Base-by-base conservation (phyloP, 139 green algal species). In the Medakamo hakoo region DNA sequence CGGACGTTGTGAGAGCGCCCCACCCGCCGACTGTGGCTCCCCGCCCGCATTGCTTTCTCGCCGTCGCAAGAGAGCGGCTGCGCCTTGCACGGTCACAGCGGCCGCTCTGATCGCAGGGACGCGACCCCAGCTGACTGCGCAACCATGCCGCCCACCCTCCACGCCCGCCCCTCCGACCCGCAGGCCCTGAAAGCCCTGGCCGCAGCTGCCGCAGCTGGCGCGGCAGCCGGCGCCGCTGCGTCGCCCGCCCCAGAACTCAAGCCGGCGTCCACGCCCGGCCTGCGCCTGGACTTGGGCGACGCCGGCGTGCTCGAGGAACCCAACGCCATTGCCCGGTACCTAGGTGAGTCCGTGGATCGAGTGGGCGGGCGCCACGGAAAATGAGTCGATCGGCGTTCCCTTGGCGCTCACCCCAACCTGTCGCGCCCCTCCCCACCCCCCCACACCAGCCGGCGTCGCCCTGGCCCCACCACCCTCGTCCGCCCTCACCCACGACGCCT, bases 181-280 rank as follows among this genome's bases (percentile, higher is more conserved):
- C 74, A 82, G 63, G 82, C 81, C 2, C 62, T 88, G 1, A 86
- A 86, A 58, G 64, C 61, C 2, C 61, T 49, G 16, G 72, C 74
- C 4, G 75, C 76, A 16, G 76, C 80, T 1, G 55, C 58, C 3
- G 40, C 75, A 18, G 58, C 63, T 0, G 62, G 69, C 23, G 18
- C 28, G 1, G 16, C 59, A 3, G n/a, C n/a, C n/a, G n/a, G n/a
- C n/a, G n/a, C n/a, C n/a, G 22, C 80, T 0, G 64, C 26, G 2
- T 19, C 71, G 18, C 63, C 75, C n/a, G 30, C 63, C 0, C 19
- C 59, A 0, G 49, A 31, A 0, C 20, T 27, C 16, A 26, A 55
- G 25, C 2, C 63, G 30, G 62, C 24, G n/a, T 32, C 71, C 63
- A 59, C 71, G 52, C 19, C 26, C 5, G 0, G 55, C 48, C 29